Evolutionary conservation across 805 yeast species (phyloP).

Genomic region (Starmerella tilneyi): DNA sequence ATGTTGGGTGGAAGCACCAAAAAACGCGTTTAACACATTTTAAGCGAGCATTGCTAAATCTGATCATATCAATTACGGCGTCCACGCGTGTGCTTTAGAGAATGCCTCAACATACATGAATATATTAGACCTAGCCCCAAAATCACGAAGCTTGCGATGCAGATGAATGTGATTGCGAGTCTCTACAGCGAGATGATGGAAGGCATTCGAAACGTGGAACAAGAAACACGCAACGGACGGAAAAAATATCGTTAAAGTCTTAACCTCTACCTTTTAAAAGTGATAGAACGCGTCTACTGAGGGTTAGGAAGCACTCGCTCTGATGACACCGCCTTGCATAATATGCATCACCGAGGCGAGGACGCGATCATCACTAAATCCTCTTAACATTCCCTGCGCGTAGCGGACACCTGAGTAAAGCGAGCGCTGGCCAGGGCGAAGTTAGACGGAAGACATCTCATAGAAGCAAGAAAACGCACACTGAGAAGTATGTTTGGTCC

Average conservation of each 20-base stretch:
- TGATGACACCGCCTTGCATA: slow-evolving; percentile 1
- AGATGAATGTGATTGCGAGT: too few species aligned
- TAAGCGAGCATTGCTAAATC: too few species aligned
- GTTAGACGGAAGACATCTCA: too few species aligned
- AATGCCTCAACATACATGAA: slow-evolving; percentile 1
- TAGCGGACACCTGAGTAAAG: background rate
- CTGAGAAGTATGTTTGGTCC: slow-evolving; percentile 17
- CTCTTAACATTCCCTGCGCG: slow-evolving; percentile 2
- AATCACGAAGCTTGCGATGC: background rate
- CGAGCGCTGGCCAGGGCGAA: too few species aligned
- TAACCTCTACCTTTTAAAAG: background rate
- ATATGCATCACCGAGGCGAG: slow-evolving; percentile 1
- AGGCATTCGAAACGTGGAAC: too few species aligned
- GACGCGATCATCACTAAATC: slow-evolving; percentile 8
- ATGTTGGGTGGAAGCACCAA: too few species aligned
- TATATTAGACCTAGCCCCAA: background rate
- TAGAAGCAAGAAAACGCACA: background rate
- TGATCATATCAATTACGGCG: background rate
- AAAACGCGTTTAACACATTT: background rate
- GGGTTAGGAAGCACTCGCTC: background rate
- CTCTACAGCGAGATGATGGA: background rate
- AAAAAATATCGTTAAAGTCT: too few species aligned
- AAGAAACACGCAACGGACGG: too few species aligned
- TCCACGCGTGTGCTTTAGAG: background rate
- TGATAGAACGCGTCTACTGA: background rate